These are phyloP conservation scores for Backusella morwellensis DNA, from an alignment of 192 early-diverging fungal genomes.

Conservation along the genomic window DNA sequence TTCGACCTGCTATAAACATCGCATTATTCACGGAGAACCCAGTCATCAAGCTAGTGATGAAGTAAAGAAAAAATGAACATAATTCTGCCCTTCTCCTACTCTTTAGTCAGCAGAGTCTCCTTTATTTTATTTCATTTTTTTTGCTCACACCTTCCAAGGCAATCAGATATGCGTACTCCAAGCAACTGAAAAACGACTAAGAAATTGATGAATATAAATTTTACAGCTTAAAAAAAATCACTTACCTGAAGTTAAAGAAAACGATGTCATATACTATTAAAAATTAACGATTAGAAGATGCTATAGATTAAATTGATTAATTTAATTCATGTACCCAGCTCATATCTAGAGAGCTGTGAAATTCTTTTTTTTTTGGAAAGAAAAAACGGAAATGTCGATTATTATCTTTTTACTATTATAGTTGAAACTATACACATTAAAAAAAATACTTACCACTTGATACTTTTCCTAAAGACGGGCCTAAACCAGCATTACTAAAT, in stretches of 20 bases:
- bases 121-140: not conserved
- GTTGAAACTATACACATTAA: not conserved
- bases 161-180: not conserved
- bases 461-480: not conserved
- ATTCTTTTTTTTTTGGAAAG: not conserved
- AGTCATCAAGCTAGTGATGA: not conserved
- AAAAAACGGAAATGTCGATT: not conserved
- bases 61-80: not conserved
- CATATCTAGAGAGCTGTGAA: not conserved
- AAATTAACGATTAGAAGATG: not conserved
- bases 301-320: not conserved
- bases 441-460: not conserved
- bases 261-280: not conserved
- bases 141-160: not conserved
- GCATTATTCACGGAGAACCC: not conserved
- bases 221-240: not conserved
- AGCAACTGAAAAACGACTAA: not conserved
- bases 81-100: not conserved
- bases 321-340: not conserved
- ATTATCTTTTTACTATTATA: not conserved
- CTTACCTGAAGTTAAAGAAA: not conserved
- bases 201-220: not conserved
- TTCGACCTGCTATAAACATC: not conserved
- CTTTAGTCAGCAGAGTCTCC: not conserved
- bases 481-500: not conserved